Evolutionary conservation across 805 yeast genomes (phyloP).

Genomic region (Kuraishia ogatae): DNA sequence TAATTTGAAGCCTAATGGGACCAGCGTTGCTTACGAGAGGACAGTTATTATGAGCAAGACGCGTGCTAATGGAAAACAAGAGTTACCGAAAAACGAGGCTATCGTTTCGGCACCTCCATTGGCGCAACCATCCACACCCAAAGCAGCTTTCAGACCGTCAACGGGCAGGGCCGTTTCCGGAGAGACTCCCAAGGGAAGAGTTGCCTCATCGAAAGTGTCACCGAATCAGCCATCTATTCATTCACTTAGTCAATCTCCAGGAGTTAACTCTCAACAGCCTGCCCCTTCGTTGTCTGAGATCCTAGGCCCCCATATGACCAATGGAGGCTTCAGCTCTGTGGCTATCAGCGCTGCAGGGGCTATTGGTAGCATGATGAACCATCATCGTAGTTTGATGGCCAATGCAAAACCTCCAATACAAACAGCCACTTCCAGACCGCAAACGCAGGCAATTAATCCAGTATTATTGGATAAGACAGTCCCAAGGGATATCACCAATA

Average conservation of each 20-base stretch:
- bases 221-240: background rate
- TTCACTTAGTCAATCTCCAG: background rate
- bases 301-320: slow-evolving; percentile 12
- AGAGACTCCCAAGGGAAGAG: background rate
- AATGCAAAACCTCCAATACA: background rate
- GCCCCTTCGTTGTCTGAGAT: slow-evolving; percentile 19
- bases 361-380: slow-evolving; percentile 21
- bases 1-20: background rate
- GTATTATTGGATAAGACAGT: slow-evolving; percentile 21
- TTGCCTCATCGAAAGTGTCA: background rate
- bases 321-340: slow-evolving; percentile 19
- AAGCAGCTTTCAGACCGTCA: background rate
- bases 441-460: slow-evolving; percentile 23
- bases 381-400: slow-evolving; percentile 12
- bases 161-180: background rate
- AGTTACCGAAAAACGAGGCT: background rate
- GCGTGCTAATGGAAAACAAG: background rate
- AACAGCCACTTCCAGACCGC: slow-evolving; percentile 10
- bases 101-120: background rate
- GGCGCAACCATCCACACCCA: background rate
- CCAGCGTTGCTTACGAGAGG: background rate
- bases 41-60: background rate
- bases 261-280: background rate
- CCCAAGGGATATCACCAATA: slow-evolving; percentile 19
- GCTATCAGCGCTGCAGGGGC: slow-evolving; percentile 28